Percentiles rank a stretch among this genome's conserved stretches.
phyloP scores from a whole-genome alignment of 2,329 filamentous ascomycete genomes.

The Chaetoscypha palmicola region DNA sequence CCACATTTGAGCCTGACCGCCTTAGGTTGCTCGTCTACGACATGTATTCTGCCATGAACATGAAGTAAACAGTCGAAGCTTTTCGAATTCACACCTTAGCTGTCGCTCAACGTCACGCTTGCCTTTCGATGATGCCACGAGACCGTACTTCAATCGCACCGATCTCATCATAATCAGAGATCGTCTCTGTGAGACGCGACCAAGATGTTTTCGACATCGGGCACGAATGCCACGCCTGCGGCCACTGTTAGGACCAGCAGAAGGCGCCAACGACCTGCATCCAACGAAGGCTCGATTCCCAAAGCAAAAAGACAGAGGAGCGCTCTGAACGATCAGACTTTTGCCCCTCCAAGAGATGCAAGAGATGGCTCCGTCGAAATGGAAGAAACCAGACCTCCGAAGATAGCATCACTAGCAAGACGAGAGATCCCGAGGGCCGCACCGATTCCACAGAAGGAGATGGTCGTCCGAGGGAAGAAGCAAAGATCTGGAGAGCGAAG shows the following conservation, averaged over 20 bases:
- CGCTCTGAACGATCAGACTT: constrained; percentile 50
- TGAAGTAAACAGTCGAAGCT: too few relatives aligned
- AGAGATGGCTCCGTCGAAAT: constrained; percentile 42
- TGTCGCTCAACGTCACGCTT: neutral
- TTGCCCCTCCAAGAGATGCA: constrained; percentile 38
- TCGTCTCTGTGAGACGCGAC: neutral
- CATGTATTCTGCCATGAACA: too few relatives aligned
- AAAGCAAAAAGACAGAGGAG: constrained; percentile 58
- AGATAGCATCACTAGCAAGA: constrained; percentile 34
- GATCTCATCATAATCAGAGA: neutral
- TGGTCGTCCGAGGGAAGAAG: constrained; percentile 56
- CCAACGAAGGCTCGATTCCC: constrained; percentile 46
- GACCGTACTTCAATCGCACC: neutral
- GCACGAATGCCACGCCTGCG: constrained; percentile 42
- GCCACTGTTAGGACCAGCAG: constrained; percentile 50
- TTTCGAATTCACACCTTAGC: neutral
- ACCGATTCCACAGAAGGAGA: constrained; percentile 36
- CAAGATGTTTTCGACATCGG: constrained; percentile 53
- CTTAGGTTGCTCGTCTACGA: too few relatives aligned
- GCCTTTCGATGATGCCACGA: neutral
- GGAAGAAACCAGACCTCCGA: constrained; percentile 49
- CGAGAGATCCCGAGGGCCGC: constrained; percentile 26
- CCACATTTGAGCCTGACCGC: too few relatives aligned
- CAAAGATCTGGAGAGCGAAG: constrained; percentile 54
- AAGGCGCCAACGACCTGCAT: constrained; percentile 53